Conservation (phyloP, 306 rosid species). For the Alnus rubra region DNA sequence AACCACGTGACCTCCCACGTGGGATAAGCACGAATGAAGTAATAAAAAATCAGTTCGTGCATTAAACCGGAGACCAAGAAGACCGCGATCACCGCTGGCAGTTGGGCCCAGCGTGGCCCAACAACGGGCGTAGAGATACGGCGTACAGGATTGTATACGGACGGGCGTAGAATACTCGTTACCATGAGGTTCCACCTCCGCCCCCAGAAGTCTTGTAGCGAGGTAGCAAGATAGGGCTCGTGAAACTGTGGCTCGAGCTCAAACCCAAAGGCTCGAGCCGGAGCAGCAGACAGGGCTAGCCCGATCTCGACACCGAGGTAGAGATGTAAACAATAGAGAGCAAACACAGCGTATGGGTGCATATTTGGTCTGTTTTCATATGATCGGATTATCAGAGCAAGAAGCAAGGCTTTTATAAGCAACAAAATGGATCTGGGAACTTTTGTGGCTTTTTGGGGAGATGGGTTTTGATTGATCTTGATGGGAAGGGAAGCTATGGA, state of each 20-base stretch:
- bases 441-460: background rate
- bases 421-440: background rate
- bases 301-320: constrained; percentile 52
- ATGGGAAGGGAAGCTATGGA: constrained; percentile 65
- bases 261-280: constrained; percentile 17
- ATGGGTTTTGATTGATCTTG: constrained; percentile 32
- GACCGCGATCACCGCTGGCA: constrained; percentile 28
- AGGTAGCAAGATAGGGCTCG: constrained; percentile 59
- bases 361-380: constrained; percentile 38
- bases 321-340: constrained; percentile 50
- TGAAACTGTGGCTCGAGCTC: constrained; percentile 52
- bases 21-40: constrained; percentile 56
- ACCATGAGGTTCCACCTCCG: constrained; percentile 84
- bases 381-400: constrained; percentile 26
- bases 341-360: constrained; percentile 27
- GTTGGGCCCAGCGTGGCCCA: constrained; percentile 25
- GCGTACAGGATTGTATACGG: constrained; percentile 41
- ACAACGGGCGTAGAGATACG: background rate
- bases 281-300: constrained; percentile 37
- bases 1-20: constrained; percentile 85
- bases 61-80: constrained; percentile 56
- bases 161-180: constrained; percentile 47
- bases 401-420: constrained; percentile 32
- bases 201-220: constrained; percentile 90
- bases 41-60: constrained; percentile 69